Evolutionary conservation across 495 filamentous ascomycete genomes (phyloP), one percentile per base, ranked within the genome.

Genomic region (Trichoderma orchidacearum): DNA sequence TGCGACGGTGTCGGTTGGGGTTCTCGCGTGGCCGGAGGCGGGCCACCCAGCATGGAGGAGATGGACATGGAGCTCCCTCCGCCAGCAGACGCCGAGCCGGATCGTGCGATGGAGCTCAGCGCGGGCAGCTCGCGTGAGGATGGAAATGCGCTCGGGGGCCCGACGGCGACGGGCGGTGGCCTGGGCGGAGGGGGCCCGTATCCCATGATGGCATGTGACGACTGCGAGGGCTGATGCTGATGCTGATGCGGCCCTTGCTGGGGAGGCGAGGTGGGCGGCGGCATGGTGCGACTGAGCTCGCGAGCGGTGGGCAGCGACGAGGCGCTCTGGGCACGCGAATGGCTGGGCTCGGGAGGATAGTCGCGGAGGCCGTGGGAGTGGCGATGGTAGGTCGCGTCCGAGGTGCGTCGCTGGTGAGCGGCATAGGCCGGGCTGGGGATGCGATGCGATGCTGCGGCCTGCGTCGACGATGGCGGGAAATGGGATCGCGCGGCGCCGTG

Each of bases 1-100:
- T 72, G 72, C 59, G 85, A 84, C 29, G 80, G 76, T 7, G 76
- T 68, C 17, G 72, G 67, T 41, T 79, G 66, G 5, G 70, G 66
- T 13, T 64, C 64, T 59, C 87, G 80, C 53, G 80, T 74, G 45
- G 68, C 59, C 7, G 73, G 64, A 17, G 79, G 68, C 34, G 85
- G 80, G n/a, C 81, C 81, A 48, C 85, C 85, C 21, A 98, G 80
- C 79, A 98, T 89, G 21, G 93, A 88, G 8, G 89, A 93, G 63
- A 98, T 98, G 21, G 93, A 95, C 93, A 98, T 97, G 73, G 86
- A 87, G 69, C 86, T 86, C 13, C 82, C 81, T 9, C 70, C 67
- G 41, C 41, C 41, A 13, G 12, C n/a, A 27, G 41, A 48, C 41
- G 15, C 41, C 52, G 64, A 68, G 9, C 62, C 66, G 5, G 71